Base-by-base conservation (phyloP, 257 asterid species). In the Scutellaria minor region DNA sequence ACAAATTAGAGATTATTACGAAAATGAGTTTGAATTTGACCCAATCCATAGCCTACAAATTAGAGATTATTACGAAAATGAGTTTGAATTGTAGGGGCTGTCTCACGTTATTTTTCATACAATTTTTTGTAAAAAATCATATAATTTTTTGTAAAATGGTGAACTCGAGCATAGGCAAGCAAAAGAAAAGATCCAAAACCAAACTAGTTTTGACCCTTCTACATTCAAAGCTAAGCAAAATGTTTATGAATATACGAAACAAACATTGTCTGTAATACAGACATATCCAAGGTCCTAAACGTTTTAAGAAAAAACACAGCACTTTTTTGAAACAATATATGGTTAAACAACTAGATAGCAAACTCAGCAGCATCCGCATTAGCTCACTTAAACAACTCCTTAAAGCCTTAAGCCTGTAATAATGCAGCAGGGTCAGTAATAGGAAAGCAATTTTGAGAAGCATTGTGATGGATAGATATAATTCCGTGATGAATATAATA, bases 211-310 rank as follows among this genome's bases (percentile, higher is more conserved):
- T 9, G 56, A 31, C 74, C 20, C 39, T 3, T 55, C 56, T 76
- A 83, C 71, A 75, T 70, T 70, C 58, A 73, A 76, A 74, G 71
- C 83, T 74, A 63, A 68, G 45, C 76, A 80, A 77, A 77, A 40
- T 40, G 69, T 66, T 47, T 54, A 77, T 64, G 51, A 54, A 64
- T 45, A 75, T 71, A 77, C 37, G 66, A 64, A 79, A 74, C 72
- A 74, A 75, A 82, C 78, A 31, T 31, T 31, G 37, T 31, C 37
- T 31, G 37, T 31, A 31, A 31, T 31, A 31, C 74, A 76, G 74
- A 79, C 85, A 79, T 81, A 48, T 22, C 27, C 45, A 72, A 60
- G 75, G 73, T 70, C 80, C 80, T 83, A 76, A 66, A 81, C 79
- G 45, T 15, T 54, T 55, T 47, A 35, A 51, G 65, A 64, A 68